Evolutionary conservation across 192 early-diverging fungal genomes (phyloP).

Genomic region (Podila epigama): DNA sequence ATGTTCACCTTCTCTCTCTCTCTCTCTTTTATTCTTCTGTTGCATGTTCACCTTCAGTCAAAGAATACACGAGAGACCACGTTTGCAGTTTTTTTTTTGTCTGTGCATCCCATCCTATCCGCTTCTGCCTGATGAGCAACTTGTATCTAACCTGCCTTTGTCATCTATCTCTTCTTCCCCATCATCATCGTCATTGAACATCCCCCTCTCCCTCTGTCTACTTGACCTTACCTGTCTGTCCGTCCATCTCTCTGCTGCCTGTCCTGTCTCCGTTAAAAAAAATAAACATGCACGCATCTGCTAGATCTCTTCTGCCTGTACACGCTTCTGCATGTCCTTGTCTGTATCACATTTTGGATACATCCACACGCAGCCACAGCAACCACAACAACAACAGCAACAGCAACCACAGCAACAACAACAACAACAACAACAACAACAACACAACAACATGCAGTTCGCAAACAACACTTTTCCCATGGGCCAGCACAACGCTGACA

Average conservation of each 20-base stretch:
- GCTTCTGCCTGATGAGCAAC: too few relatives aligned
- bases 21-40: too few relatives aligned
- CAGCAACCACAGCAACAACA: background rate
- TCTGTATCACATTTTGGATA: constrained; percentile 1
- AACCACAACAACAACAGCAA: background rate
- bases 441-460: too few relatives aligned
- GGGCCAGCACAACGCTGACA: background rate
- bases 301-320: background rate
- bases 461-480: background rate
- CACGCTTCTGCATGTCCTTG: background rate
- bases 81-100: too few relatives aligned
- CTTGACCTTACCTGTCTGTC: too few relatives aligned
- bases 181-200: too few relatives aligned
- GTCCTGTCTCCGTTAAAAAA: background rate
- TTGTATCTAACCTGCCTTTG: background rate
- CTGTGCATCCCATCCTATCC: too few relatives aligned
- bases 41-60: too few relatives aligned
- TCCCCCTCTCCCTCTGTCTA: background rate
- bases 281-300: background rate
- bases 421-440: background rate
- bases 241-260: background rate
- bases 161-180: background rate
- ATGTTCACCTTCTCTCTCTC: too few relatives aligned
- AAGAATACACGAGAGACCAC: too few relatives aligned
- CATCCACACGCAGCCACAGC: background rate